A percentile compares a stretch with the other conserved stretches of the same genome.
phyloP scores from a whole-genome alignment of 306 rosid genomes.

The Ormosia semicastrata region DNA sequence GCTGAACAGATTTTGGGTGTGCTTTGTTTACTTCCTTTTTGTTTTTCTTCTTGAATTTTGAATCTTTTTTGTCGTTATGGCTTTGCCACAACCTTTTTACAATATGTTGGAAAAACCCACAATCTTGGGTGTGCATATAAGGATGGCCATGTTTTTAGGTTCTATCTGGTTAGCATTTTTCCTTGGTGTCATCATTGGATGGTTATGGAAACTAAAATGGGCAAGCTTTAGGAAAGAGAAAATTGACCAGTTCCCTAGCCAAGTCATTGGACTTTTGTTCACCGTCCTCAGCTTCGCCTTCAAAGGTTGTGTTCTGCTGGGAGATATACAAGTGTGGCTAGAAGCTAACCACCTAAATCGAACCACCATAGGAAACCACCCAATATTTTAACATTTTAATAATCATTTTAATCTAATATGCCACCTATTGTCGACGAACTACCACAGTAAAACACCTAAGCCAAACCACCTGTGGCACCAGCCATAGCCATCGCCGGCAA shows the following conservation, averaged over 20 bases:
- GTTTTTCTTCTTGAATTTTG: neutral
- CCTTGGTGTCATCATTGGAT: conserved; percentile 43
- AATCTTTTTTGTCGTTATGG: neutral
- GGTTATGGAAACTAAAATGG: conserved; percentile 62
- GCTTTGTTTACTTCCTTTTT: neutral
- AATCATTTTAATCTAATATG: no score
- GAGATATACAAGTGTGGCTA: no score
- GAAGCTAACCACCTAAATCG: no score
- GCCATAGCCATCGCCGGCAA: no score
- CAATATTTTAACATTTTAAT: no score
- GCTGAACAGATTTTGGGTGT: neutral
- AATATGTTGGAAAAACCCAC: conserved; percentile 38
- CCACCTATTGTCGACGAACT: no score
- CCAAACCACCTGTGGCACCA: no score
- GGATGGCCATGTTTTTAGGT: conserved; percentile 25
- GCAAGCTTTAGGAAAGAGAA: conserved; percentile 35
- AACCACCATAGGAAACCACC: no score
- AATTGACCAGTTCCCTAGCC: conserved; percentile 30
- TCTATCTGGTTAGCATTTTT: conserved; percentile 43
- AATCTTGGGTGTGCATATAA: conserved; percentile 27
- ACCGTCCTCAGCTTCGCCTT: conserved; percentile 21
- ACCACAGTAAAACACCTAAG: no score
- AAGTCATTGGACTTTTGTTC: conserved; percentile 39
- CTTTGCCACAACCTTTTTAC: conserved; percentile 18
- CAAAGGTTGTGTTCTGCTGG: neutral